A percentile compares a stretch with the other conserved stretches of the same genome.
Evolutionary conservation across 768 basidiomycete genomes (phyloP).

Genomic region (Hemileccinum rubropunctum): DNA sequence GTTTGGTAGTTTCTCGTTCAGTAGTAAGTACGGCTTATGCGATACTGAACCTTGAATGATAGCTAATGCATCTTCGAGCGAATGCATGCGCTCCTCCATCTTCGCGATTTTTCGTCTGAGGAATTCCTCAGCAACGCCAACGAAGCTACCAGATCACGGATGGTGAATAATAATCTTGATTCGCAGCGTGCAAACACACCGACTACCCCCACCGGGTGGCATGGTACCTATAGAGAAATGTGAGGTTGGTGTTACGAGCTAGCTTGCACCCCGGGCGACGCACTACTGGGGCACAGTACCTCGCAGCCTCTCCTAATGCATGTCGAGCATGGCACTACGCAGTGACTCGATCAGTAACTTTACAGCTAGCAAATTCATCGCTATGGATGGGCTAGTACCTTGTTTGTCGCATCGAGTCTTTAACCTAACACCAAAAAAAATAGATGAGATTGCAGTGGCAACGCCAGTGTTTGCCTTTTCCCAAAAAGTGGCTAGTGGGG

Average conservation of each 20-base stretch:
- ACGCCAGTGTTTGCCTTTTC: background rate
- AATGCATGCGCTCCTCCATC: conserved; percentile 50
- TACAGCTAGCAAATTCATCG: background rate
- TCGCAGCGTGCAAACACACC: conserved; percentile 30
- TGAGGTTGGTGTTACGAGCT: background rate
- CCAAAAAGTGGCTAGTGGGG: background rate
- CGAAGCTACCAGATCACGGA: conserved; percentile 36
- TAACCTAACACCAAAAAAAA: conserved; percentile 13
- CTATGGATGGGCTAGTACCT: conserved; percentile 6
- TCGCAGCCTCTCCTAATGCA: conserved; percentile 51
- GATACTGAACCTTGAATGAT: conserved; percentile 43
- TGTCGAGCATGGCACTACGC: conserved; percentile 35
- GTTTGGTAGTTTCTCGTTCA: conserved; percentile 19
- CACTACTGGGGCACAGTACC: conserved; percentile 50
- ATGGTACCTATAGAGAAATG: conserved; percentile 39
- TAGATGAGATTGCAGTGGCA: background rate
- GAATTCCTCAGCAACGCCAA: conserved; percentile 51
- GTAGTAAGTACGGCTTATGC: conserved; percentile 42
- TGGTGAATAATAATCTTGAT: background rate
- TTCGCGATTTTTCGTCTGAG: conserved; percentile 44
- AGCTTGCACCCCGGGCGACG: conserved; percentile 4
- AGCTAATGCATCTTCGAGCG: conserved; percentile 53
- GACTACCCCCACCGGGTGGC: conserved; percentile 54
- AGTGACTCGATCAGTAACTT: background rate
- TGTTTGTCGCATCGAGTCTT: conserved; percentile 28